Evolutionary conservation across 805 yeast species (phyloP), one percentile per base, ranked within the genome.

Genomic region (Dipodascopsis tothii): DNA sequence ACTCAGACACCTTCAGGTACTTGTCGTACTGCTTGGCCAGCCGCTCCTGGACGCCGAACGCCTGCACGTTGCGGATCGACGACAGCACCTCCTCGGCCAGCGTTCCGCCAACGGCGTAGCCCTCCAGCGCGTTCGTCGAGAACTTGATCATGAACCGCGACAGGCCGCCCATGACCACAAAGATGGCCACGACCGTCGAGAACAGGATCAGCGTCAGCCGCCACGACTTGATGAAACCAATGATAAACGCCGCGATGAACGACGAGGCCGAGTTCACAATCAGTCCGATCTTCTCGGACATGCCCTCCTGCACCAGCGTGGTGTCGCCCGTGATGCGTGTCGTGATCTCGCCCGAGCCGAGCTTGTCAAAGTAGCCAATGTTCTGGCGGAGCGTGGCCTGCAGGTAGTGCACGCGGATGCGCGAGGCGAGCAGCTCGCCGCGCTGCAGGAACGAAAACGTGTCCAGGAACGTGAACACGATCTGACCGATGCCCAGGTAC

Each of bases 301-400:
- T 66, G 19, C 69, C 72, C 33, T 65, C 71, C 45, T 68, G 71
- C 35, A 67, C 61, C 33, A 59, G 47, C 30, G 60, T 58, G 18
- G 71, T 67, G 39, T 66, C 71, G 20, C 63, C 60, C 34, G 70
- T 64, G 52, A 67, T 67, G n/a, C 71, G 62, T 7, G 70, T 60
- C 9, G 71, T 64, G 35, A 67, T 66, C 42, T 64, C 67, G 16
- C 71, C 71, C 9, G 70, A 60, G 7, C 71, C 71, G 5, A 67
- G 55, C 37, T 59, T 58, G 48, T 67, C 71, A 44, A 67, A 68
- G 43, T 61, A 68, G n/a, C 65, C 72, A 35, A 67, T 62, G 41
- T 67, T 67, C 45, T 67, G 71, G 32, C 67, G 57, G 36, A 67
- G 54, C 3, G 67, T 55, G 1, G 70, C 64, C 42, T 49, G 41